Percentiles rank a stretch among this genome's conserved stretches.
Evolutionary conservation across 129 eudicot genomes (phyloP).

Genomic region (Chrysanthemum lavandulifolium): DNA sequence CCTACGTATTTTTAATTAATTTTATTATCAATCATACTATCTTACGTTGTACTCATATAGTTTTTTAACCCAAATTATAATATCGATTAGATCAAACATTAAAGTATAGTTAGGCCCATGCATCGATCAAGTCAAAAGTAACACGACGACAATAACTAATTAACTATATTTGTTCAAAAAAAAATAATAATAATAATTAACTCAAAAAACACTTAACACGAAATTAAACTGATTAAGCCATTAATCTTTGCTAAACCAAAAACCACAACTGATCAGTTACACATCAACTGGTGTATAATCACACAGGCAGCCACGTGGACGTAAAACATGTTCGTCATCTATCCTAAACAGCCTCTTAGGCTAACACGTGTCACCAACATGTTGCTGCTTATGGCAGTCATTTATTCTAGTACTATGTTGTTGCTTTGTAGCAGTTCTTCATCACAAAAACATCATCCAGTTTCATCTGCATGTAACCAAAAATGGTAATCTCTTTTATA

Average conservation of each 20-base stretch:
- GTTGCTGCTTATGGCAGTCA: constrained; percentile 11
- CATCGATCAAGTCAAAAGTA: background rate
- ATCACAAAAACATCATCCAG: background rate
- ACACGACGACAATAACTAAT: background rate
- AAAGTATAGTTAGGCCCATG: no score
- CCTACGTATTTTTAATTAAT: no score
- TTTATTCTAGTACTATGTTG: constrained; percentile 8
- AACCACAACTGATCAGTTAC: background rate
- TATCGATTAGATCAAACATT: no score
- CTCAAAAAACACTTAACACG: background rate
- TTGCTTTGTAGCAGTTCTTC: constrained; percentile 18
- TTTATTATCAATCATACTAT: no score
- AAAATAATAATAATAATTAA: no score
- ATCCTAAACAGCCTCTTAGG: constrained; percentile 5
- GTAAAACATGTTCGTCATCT: constrained; percentile 11
- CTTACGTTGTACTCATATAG: no score
- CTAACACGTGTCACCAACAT: constrained; percentile 17
- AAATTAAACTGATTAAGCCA: background rate
- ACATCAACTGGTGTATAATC: constrained; percentile 3
- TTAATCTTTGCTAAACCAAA: constrained; percentile 6
- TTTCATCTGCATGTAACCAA: background rate
- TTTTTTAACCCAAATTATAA: no score
- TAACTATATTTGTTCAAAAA: no score
- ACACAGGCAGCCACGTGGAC: constrained; percentile 26
- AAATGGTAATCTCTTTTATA: constrained; percentile 23